phyloP scores from a whole-genome alignment of 306 rosid species.

The Hippophae tibetana region DNA sequence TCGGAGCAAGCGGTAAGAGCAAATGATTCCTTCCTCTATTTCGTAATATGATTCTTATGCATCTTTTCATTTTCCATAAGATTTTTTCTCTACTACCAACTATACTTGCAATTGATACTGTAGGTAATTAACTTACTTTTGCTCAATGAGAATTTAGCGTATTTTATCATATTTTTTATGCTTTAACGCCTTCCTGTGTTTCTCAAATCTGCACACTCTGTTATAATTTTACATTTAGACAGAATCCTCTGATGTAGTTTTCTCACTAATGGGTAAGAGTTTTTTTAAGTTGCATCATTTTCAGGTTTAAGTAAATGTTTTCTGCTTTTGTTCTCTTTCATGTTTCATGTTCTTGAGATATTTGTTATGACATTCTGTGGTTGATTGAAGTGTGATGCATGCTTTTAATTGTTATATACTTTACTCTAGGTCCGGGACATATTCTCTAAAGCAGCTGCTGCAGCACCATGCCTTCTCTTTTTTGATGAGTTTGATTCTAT shows the following conservation, averaged over 20 bases:
- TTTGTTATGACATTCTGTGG: neutral
- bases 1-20: constrained; percentile 97
- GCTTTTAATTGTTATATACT: constrained; percentile 12
- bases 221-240: no score
- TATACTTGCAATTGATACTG: no score
- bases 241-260: no score
- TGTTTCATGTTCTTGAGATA: neutral
- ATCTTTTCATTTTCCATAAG: neutral
- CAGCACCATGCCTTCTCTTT: constrained; percentile 93
- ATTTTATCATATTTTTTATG: no score
- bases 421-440: constrained; percentile 74
- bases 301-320: neutral
- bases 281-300: no score
- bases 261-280: no score
- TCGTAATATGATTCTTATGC: neutral
- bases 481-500: constrained; percentile 96
- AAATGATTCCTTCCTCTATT: constrained; percentile 9
- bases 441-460: constrained; percentile 89
- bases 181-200: no score
- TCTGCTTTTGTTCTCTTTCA: neutral
- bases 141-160: no score
- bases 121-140: no score
- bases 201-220: no score
- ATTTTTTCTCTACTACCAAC: neutral
- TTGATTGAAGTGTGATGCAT: neutral